Percentiles rank a stretch among this genome's conserved stretches.
phyloP scores from a whole-genome alignment of 1,139 yeast species.

The Blastobotrys apis region DNA sequence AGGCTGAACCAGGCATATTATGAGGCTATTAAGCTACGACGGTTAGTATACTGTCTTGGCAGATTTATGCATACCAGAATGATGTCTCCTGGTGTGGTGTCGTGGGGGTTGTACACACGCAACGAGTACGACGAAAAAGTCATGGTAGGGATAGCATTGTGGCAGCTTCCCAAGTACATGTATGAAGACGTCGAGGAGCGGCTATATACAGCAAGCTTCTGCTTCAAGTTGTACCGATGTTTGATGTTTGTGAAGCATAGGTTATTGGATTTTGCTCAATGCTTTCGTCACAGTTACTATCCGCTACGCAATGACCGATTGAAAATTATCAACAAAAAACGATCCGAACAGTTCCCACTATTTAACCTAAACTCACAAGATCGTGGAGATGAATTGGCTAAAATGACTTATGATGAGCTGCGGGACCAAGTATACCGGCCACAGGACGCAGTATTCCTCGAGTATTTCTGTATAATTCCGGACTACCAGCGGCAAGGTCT shows the following conservation, averaged over 20 bases:
- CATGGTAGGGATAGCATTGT: conserved; percentile 1
- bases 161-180: conserved; percentile 2
- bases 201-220: neutral
- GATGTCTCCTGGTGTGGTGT: neutral
- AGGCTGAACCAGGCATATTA: neutral
- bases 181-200: neutral
- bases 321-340: neutral
- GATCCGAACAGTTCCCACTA: neutral
- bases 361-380: neutral
- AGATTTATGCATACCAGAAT: neutral
- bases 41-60: neutral
- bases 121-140: neutral
- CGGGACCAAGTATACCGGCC: neutral
- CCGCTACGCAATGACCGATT: conserved; percentile 3
- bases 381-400: neutral
- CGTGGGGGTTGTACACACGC: conserved; percentile 5
- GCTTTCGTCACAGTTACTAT: neutral
- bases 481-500: conserved; percentile 1
- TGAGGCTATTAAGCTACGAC: neutral
- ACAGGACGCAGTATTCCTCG: neutral
- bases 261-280: neutral
- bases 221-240: conserved; percentile 1
- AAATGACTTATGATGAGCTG: conserved; percentile 2
- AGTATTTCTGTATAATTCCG: neutral
- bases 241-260: neutral